Base-by-base conservation (phyloP, 169 alveolate species). In the Besnoitia besnoiti region DNA sequence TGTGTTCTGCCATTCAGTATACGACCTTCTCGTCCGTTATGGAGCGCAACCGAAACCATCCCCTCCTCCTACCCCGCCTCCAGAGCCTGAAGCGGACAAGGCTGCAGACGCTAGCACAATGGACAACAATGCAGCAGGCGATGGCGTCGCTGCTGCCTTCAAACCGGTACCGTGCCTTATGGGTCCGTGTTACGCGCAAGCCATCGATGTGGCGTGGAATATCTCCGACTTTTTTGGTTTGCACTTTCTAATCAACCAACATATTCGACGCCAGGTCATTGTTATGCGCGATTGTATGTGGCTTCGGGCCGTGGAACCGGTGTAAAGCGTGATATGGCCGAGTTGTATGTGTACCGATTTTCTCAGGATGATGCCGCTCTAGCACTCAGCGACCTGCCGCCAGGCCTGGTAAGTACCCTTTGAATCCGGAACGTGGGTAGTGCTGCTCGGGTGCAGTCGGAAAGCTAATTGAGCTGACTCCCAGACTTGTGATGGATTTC, bases 41-140 rank as follows among this genome's bases (percentile, higher is more conserved):
- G 93, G 93, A 0, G 93, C 93, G 35, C 79, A 35, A 40, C 93
- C 93, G 49, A 88, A 76, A 42, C 93, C 93, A 24, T 80, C 84
- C 51, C 79, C 84, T 55, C 93, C 90, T 16, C 93, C 93, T 4
- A 77, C 93, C 10, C 90, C 90, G 49, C 93, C 93, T 0, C 93
- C 93, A 5, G 93, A 89, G 82, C 89, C 93, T 37, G 90, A 90
- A 47, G 89, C 35, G 47, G 90, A 61, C 40, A 7, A 61, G 37
- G 7, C 80, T 35, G n/a, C 7, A 3, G 80, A 30, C 33, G 80
- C 40, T 10, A 12, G 27, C 0, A 21, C 80, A 21, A 37, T 33
- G 40, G 80, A 67, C 47, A 67, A 10, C 24, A 67, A 67, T 37
- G 80, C 47, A 10, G 40, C 80, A 67, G 24, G 46, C 3, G 46